Evolutionary conservation across 495 filamentous ascomycete species (phyloP), one percentile per base, ranked within the genome.

Genomic region (Aspergillus taichungensis): DNA sequence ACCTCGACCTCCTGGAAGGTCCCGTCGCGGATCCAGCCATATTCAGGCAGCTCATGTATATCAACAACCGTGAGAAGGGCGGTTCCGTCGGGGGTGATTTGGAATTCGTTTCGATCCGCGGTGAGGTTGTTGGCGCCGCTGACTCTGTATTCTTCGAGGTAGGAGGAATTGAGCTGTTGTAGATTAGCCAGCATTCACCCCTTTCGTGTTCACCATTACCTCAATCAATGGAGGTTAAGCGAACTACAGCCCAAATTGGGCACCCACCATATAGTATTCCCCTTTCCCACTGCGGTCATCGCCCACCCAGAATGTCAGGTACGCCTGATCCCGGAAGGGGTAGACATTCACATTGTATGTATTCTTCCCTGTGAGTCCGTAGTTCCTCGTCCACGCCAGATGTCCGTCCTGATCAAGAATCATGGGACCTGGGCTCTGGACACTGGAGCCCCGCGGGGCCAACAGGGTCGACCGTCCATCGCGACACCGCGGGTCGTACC

Each of bases 281-380:
- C 75, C 75, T 24, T 63, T 61, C 1, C 73, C 73, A n/a, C 71
- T 50, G 1, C 56, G 54, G 50, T 74, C 68, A 56, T 75, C 55
- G 0, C 73, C 74, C 11, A 61, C 62, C 75, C 74, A 77, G 43
- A 75, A 77, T 0, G 71, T 73, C 33, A 78, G 46, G 54, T 73
- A 74, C 4, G 57, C 54, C 48, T 66, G 53, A 5, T 62, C 67
- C 35, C 60, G 66, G 34, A 63, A 75, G 5, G 43, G 51, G 13
- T 68, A 60, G 2, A 72, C 57, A 47, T 69, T 64, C 11, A 69
- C 35, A 47, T 71, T 69, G 42, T 72, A 73, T 8, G 64, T 54
- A 13, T 60, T 24, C 18, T 24, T 24, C 18, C 18, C 18, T 4
- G 18, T 24, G 18, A 24, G 59, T 11, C 56, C 44, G 40, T 65